Percentiles rank a stretch among this genome's conserved stretches.
phyloP scores from a whole-genome alignment of 257 asterid genomes.

The Jaltomata sinuosa region DNA sequence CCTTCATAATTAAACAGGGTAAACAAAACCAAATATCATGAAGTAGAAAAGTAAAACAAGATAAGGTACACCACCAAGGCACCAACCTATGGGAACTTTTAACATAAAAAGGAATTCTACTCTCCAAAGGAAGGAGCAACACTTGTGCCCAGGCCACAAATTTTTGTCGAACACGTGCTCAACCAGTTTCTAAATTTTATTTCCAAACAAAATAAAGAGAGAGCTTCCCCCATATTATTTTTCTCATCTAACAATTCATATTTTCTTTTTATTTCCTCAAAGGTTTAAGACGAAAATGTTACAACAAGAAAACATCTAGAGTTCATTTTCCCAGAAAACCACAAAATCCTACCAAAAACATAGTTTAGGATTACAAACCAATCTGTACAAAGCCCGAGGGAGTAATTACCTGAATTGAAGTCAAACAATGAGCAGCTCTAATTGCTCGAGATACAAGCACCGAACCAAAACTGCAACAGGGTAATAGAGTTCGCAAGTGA shows the following conservation, averaged over 20 bases:
- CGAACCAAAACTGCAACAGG: conserved; percentile 57
- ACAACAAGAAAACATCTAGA: not conserved
- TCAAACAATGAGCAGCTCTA: conserved; percentile 99
- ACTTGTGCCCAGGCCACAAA: not conserved
- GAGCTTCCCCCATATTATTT: not conserved
- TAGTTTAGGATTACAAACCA: not conserved
- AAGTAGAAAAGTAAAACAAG: not conserved
- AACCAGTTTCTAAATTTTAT: not conserved
- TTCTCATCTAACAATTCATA: not conserved
- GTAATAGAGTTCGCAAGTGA: not conserved
- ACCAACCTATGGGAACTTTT: not conserved
- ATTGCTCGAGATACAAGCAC: conserved; percentile 86
- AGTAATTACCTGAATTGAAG: conserved; percentile 84
- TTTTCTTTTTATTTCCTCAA: not conserved
- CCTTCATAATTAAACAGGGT: not conserved
- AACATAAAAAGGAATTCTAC: not conserved
- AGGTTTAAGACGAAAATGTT: not conserved
- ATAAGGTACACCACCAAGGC: not conserved
- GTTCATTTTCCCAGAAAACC: not conserved
- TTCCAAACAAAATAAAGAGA: not conserved
- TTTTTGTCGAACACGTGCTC: not conserved
- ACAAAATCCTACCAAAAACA: not conserved
- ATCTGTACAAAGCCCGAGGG: conserved; percentile 2
- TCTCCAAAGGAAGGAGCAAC: not conserved
- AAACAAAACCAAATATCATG: not conserved